A percentile compares a stretch with the other conserved stretches of the same genome.
phyloP scores from a whole-genome alignment of 441 rosid genomes.

The Syzygium malaccense region DNA sequence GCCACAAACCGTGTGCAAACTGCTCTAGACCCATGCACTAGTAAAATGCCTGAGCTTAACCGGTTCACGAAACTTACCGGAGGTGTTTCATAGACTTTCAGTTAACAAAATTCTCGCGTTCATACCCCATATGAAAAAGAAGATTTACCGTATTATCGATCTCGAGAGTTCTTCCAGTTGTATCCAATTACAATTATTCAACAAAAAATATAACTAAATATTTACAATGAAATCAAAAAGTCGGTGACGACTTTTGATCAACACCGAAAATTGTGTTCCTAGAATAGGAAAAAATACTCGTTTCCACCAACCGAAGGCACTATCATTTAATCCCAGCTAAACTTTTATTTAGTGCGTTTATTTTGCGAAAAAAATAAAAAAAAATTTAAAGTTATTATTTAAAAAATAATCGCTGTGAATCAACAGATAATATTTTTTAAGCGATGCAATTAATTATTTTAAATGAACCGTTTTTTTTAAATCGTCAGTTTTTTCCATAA shows the following conservation, averaged over 20 bases:
- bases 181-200: not conserved
- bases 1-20: not conserved
- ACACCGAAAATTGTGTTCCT: not conserved
- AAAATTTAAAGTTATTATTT: not conserved
- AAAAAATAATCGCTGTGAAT: not conserved
- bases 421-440: rapidly evolving
- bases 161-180: not conserved
- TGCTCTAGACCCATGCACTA: not conserved
- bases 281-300: not conserved
- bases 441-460: not conserved
- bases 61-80: not conserved
- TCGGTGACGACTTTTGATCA: not conserved
- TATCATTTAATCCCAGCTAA: not conserved
- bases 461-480: not conserved
- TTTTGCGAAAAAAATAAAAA: not conserved
- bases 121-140: not conserved
- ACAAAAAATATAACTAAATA: not conserved
- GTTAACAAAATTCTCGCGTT: not conserved
- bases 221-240: not conserved
- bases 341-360: rapidly evolving
- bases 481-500: not conserved
- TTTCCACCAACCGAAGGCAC: not conserved
- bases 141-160: not conserved
- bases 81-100: not conserved
- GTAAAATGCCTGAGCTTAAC: not conserved